These are phyloP conservation scores for Lactuca saligna DNA, from an alignment of 129 eudicot genomes.

Conservation along the genomic window DNA sequence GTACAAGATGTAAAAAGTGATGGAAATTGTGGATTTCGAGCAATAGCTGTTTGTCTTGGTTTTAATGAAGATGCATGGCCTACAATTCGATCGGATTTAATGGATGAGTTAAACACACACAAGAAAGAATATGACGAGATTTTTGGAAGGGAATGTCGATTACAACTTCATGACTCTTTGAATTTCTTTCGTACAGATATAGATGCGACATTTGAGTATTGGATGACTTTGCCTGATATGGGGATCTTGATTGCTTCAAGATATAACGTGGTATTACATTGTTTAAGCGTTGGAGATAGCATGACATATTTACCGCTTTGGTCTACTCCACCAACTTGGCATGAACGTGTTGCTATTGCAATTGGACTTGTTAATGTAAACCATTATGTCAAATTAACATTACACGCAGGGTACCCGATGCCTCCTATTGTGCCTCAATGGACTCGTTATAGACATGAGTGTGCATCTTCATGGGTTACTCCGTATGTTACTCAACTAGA, in stretches of 20 bases:
- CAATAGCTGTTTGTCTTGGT: neutral
- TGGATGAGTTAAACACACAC: neutral
- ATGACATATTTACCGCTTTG: neutral
- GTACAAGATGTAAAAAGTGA: neutral
- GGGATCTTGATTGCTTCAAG: neutral
- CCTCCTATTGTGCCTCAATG: neutral
- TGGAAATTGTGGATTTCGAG: constrained; percentile 1
- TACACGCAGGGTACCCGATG: neutral
- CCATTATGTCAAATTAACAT: neutral
- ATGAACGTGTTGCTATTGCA: neutral
- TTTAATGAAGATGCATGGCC: neutral
- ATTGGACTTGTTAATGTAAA: neutral
- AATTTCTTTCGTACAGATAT: neutral
- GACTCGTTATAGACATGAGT: neutral
- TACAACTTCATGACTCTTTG: neutral
- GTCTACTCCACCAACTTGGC: neutral
- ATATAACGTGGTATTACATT: neutral
- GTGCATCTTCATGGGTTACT: neutral
- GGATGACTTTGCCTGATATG: neutral
- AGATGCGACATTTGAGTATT: neutral
- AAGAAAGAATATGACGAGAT: neutral
- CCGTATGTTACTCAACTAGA: neutral
- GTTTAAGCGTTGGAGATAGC: neutral
- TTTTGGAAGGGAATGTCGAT: neutral
- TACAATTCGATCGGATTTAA: neutral